phyloP scores from a whole-genome alignment of 2,329 filamentous ascomycete genomes.

The Verticillium zaregamsianum region DNA sequence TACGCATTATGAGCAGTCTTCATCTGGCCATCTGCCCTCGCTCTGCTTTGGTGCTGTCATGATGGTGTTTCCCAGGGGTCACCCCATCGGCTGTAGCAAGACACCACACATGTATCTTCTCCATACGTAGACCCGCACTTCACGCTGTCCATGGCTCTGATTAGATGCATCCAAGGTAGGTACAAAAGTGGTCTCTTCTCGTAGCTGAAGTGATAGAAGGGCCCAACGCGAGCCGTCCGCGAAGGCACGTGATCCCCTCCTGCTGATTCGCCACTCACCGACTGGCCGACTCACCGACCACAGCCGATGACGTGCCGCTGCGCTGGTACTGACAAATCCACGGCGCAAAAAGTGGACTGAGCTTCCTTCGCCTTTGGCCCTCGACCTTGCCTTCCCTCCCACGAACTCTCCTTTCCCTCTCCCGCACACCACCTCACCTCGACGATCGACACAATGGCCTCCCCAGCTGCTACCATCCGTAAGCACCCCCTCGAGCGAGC shows the following conservation, averaged over 20 bases:
- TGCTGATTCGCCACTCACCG: background rate
- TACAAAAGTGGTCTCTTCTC: too few species aligned
- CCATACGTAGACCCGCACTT: too few species aligned
- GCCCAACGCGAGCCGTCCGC: background rate
- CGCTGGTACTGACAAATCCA: conserved; percentile 12
- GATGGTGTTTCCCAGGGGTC: too few species aligned
- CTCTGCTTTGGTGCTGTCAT: too few species aligned
- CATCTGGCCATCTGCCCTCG: too few species aligned
- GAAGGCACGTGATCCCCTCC: background rate
- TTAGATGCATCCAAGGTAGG: too few species aligned
- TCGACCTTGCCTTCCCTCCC: conserved; percentile 1
- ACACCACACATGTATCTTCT: too few species aligned
- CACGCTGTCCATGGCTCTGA: too few species aligned
- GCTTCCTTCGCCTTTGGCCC: background rate
- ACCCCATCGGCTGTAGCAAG: too few species aligned
- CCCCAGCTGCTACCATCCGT: conserved; percentile 23
- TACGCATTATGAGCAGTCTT: background rate
- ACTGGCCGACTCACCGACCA: background rate
- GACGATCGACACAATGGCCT: conserved; percentile 20
- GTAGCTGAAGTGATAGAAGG: too few species aligned
- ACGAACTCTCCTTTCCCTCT: background rate
- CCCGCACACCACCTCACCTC: background rate
- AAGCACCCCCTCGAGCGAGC: conserved; percentile 6
- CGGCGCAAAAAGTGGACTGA: conserved; percentile 11
- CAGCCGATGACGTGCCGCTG: background rate